Conservation (phyloP, 1,284 basidiomycete species). For the Malassezia sp. region DNA sequence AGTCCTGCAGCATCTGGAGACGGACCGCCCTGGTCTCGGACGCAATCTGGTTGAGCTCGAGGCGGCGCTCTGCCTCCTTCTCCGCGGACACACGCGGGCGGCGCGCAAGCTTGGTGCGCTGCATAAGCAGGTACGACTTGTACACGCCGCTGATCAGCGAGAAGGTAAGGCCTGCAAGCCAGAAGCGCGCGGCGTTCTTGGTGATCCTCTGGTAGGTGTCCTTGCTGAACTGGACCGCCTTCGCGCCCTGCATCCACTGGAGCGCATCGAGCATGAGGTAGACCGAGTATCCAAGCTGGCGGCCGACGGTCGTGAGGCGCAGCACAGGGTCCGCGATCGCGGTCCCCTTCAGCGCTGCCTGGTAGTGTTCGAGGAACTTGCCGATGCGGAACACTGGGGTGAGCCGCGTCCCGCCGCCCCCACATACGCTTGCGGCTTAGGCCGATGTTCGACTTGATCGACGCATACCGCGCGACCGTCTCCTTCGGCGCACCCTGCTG, state of each 20-base stretch:
- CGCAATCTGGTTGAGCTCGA: constrained; percentile 55
- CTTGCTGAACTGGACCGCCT: constrained; percentile 48
- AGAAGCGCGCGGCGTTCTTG: constrained; percentile 71
- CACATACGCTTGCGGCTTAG: constrained; percentile 48
- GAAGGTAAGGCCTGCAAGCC: constrained; percentile 61
- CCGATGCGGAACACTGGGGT: constrained; percentile 73
- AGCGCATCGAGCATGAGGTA: constrained; percentile 55
- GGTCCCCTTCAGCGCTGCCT: constrained; percentile 73
- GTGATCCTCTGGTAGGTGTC: constrained; percentile 59
- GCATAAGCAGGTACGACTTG: constrained; percentile 41
- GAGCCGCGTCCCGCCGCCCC: background rate
- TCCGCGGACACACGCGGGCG: constrained; percentile 52
- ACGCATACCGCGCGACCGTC: constrained; percentile 46
- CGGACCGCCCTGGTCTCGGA: constrained; percentile 59
- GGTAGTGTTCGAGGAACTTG: constrained; percentile 87
- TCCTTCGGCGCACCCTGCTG: constrained; percentile 48
- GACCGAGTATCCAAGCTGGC: constrained; percentile 82
- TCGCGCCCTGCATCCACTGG: constrained; percentile 41
- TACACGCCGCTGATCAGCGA: constrained; percentile 35
- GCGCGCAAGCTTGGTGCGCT: constrained; percentile 26
- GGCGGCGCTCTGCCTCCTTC: constrained; percentile 59
- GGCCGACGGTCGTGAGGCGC: constrained; percentile 65
- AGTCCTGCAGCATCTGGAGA: constrained; percentile 68
- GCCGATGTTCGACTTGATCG: constrained; percentile 48
- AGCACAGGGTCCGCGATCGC: constrained; percentile 58